These are phyloP conservation scores for Colletotrichum sp. DNA, from an alignment of 2,329 filamentous ascomycete genomes.

Conservation along the genomic window DNA sequence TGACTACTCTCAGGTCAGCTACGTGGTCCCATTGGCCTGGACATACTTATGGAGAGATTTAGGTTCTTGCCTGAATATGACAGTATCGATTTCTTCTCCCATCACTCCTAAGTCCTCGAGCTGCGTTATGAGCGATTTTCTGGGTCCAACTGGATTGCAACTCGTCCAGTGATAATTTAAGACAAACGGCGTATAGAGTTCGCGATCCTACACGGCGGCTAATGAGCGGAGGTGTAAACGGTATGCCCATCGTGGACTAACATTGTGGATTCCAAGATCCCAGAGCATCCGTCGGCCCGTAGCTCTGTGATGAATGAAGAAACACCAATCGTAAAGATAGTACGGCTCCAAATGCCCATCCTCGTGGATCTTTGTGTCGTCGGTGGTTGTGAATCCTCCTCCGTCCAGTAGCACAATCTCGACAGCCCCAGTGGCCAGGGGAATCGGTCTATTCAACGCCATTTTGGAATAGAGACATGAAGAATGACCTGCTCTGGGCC, in stretches of 20 bases:
- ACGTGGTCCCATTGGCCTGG: background rate
- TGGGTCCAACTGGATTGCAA: background rate
- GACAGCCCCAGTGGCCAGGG: background rate
- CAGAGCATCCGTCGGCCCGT: background rate
- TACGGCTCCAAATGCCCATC: background rate
- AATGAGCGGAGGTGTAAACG: background rate
- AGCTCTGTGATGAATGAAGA: background rate
- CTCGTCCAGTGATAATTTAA: background rate
- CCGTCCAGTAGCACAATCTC: background rate
- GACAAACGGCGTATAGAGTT: background rate
- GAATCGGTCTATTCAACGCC: background rate
- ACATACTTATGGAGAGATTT: background rate
- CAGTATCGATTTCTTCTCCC: background rate
- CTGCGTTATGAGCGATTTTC: background rate
- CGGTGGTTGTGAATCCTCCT: background rate
- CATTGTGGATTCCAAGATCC: background rate
- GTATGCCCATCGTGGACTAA: background rate
- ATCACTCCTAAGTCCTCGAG: background rate
- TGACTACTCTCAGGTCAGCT: background rate
- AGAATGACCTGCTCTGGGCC: accelerated
- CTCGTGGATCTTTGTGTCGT: background rate
- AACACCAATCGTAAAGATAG: background rate
- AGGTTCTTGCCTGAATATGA: background rate
- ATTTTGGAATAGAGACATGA: background rate
- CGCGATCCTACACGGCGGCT: background rate